These are phyloP conservation scores for Monilinia aucupariae DNA, from an alignment of 2,329 filamentous ascomycete genomes.

Conservation along the genomic window DNA sequence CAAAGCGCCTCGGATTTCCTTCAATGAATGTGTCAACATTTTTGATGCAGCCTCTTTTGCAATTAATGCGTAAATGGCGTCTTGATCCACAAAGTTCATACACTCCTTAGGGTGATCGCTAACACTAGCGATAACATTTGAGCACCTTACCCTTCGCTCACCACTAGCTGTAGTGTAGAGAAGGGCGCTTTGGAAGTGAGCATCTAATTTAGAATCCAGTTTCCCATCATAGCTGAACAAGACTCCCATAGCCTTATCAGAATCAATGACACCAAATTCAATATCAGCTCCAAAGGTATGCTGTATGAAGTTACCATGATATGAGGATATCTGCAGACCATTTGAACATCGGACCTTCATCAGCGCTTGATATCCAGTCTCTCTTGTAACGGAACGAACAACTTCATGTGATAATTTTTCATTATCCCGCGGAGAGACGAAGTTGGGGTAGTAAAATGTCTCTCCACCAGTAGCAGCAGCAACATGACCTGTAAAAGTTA, in stretches of 20 bases:
- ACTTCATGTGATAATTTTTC: slow-evolving; percentile 81
- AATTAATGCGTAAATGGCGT: slow-evolving; percentile 81
- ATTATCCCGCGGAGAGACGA: slow-evolving; percentile 78
- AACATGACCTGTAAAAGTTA: slow-evolving; percentile 59
- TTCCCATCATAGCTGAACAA: slow-evolving; percentile 96
- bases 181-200: slow-evolving; percentile 92
- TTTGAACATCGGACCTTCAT: slow-evolving; percentile 99
- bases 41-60: slow-evolving; percentile 93
- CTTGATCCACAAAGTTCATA: slow-evolving; percentile 93
- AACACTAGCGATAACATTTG: slow-evolving; percentile 88
- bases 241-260: slow-evolving; percentile 87
- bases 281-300: slow-evolving; percentile 93
- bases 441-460: slow-evolving; percentile 95
- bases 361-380: slow-evolving; percentile 90
- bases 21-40: slow-evolving; percentile 67
- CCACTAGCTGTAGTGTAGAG: slow-evolving; percentile 90
- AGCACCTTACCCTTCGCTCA: slow-evolving; percentile 84
- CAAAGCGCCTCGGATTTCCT: slow-evolving; percentile 76
- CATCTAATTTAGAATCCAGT: slow-evolving; percentile 91
- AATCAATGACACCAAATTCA: slow-evolving; percentile 86
- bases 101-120: slow-evolving; percentile 76
- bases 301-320: slow-evolving; percentile 94
- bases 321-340: slow-evolving; percentile 85
- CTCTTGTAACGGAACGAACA: slow-evolving; percentile 75
- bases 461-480: slow-evolving; percentile 89